Evolutionary conservation across 805 yeast genomes (phyloP).

Genomic region (Ogataea degrootiae): DNA sequence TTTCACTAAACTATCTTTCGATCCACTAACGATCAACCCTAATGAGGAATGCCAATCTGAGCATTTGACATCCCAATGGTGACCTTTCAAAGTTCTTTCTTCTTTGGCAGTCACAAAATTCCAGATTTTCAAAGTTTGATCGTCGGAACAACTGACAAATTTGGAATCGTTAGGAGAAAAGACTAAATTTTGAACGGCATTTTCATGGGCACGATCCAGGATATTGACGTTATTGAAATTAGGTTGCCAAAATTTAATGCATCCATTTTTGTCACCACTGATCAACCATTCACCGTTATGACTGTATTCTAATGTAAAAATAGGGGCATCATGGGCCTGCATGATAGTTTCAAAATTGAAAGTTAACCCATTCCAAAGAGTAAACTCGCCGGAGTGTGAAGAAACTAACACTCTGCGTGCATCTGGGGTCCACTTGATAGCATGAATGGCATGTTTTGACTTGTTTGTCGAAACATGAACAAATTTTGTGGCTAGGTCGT

Average conservation of each 20-base stretch:
- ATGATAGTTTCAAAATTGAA: conserved; percentile 94
- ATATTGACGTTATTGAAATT: conserved; percentile 94
- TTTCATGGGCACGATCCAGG: conserved; percentile 63
- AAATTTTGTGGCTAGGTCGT: conserved; percentile 73
- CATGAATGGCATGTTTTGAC: conserved; percentile 83
- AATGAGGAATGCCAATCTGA: conserved; percentile 94
- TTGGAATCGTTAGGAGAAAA: conserved; percentile 89
- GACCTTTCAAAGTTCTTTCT: conserved; percentile 79
- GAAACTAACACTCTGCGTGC: conserved; percentile 89
- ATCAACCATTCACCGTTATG: conserved; percentile 93
- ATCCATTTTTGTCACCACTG: conserved; percentile 91
- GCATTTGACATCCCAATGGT: conserved; percentile 98
- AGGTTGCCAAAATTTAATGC: conserved; percentile 94
- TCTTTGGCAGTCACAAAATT: conserved; percentile 84
- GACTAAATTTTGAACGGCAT: conserved; percentile 79
- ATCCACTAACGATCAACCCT: conserved; percentile 87
- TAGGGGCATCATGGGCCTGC: conserved; percentile 97
- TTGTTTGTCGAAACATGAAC: conserved; percentile 90
- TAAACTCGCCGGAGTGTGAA: conserved; percentile 90
- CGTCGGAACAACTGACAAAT: conserved; percentile 93
- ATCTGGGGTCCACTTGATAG: conserved; percentile 95
- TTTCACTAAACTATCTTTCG: conserved; percentile 89
- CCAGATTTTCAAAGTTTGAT: conserved; percentile 87
- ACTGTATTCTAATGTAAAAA: conserved; percentile 72
- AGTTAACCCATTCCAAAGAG: conserved; percentile 93